Evolutionary conservation across 2,329 filamentous ascomycete genomes (phyloP).

Genomic region (Cladophialophora carrionii): DNA sequence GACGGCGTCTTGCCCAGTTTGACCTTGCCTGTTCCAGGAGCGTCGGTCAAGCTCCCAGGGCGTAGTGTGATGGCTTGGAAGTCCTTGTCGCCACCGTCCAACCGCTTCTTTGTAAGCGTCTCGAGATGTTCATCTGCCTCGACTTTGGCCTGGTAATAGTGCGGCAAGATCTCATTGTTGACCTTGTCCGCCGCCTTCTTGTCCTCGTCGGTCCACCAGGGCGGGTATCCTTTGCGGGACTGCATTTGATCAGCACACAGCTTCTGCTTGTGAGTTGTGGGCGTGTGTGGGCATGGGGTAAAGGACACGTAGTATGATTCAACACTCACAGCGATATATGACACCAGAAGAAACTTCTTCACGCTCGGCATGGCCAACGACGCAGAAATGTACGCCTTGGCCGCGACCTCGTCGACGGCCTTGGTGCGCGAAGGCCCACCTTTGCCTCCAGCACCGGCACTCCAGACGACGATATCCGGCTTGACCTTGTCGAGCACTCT

Average conservation of each 20-base stretch:
- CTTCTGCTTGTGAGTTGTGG: not conserved
- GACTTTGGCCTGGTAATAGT: slow-evolving; percentile 59
- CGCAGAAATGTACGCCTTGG: slow-evolving; percentile 58
- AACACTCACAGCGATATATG: slow-evolving; percentile 49
- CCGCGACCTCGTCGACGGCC: slow-evolving; percentile 59
- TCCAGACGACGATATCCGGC: slow-evolving; percentile 54
- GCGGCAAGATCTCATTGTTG: slow-evolving; percentile 55
- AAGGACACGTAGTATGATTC: not conserved
- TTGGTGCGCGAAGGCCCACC: slow-evolving; percentile 56
- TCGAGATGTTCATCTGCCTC: slow-evolving; percentile 61
- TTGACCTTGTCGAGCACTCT: slow-evolving; percentile 57
- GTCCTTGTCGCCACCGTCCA: slow-evolving; percentile 37
- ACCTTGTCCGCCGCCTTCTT: slow-evolving; percentile 52
- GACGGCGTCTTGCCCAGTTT: slow-evolving; percentile 52
- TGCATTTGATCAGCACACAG: not conserved
- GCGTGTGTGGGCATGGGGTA: not conserved
- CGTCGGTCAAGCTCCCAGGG: slow-evolving; percentile 55
- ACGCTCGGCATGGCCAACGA: slow-evolving; percentile 51
- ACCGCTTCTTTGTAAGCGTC: slow-evolving; percentile 47
- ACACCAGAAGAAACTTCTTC: slow-evolving; percentile 60
- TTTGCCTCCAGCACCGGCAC: slow-evolving; percentile 59
- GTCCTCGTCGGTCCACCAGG: slow-evolving; percentile 57
- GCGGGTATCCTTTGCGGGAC: slow-evolving; percentile 52
- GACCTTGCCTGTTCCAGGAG: slow-evolving; percentile 53
- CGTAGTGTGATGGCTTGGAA: slow-evolving; percentile 58